Base-by-base conservation (phyloP, 495 filamentous ascomycete species). In the Daldinia loculata region DNA sequence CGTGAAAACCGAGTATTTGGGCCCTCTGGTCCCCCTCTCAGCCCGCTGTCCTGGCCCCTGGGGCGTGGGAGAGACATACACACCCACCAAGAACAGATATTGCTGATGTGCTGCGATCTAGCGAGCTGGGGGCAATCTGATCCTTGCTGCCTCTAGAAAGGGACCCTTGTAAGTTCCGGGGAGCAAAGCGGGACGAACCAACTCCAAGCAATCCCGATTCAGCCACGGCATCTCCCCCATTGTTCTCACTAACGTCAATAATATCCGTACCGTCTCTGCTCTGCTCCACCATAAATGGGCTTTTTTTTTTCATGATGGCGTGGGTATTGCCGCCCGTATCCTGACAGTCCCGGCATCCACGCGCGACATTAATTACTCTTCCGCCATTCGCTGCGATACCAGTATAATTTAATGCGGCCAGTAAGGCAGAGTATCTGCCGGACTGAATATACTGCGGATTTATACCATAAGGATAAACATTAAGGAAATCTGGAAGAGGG, bases 181-280 rank as follows among this genome's bases (percentile, higher is more conserved):
- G 65, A 60, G 67, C 51, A 62, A 69, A 69, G 70, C 71, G 71
- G 71, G 66, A 74, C 66, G 66, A 75, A 71, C 69, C 52, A 63
- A 69, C 63, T 69, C 72, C 70, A 72, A 74, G 56, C 66, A 63
- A 62, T 66, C 68, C 67, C 65, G 70, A 67, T 67, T 75, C 66
- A 75, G 64, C 72, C 75, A 69, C 68, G 64, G 70, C 67, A 65
- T 71, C 63, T 69, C 61, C 67, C 62, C 56, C 56, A 60, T 60
- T 60, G 6, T 15, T 29, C 15, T 43, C 24, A 43, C 38, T 67
- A 72, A 73, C 66, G 63, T 74, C 50, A 74, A 72, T 72, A 74
- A 77, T 75, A 77, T 70, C 75, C 72, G 75, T 75, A 69, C 75
- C 73, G 75, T 70, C 72, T 56, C 62, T 70, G 26, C 12, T 53